Evolutionary conservation across 257 asterid genomes (phyloP), one percentile per base, ranked within the genome.

Genomic region (Rauvolfia tetraphylla): DNA sequence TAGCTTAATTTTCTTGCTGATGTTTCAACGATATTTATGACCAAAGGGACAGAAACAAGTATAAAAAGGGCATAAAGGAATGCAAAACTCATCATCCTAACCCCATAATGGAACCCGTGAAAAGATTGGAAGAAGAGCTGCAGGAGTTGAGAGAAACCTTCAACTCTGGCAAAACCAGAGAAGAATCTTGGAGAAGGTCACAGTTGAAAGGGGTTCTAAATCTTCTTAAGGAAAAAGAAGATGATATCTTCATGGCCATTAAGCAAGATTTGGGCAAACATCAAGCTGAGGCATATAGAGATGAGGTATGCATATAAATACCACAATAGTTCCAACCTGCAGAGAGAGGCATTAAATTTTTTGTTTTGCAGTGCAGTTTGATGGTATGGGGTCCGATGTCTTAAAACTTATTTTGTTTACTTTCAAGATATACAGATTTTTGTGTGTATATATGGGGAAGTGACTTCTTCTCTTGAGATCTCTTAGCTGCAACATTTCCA

Each of bases 211-310:
- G 67, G 10, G 71, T 93, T 77, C 84, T 83, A 0, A 44, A 61
- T 53, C 77, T 93, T 23, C 87, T 93, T 27, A 65, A 68, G 73
- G 87, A 91, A 56, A 83, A 82, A 78, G 95, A 93, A 76, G 87
- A 85, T 57, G 89, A 79, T 23, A 87, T 93, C 0, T 68, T 71
- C 53, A 42, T 20, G 29, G 96, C 98, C 22, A 93, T 93, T n/a
- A 41, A 74, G 34, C 85, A 85, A 48, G 98, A 93, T 72, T 65
- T 93, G 76, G 96, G 96, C 1, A 93, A 93, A 76, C 98, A 91
- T 82, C 81, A 76, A 0, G 79, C 73, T 12, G 98, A 93, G 76
- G 85, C 97, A 7, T 93, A 71, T 31, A 85, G 95, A 77, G 98
- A 91, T 71, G 98, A 93, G 93, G 98, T 91, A 72, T 9, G 42